phyloP scores from a whole-genome alignment of 2,329 filamentous ascomycete genomes.

The Colletotrichum falcatum region DNA sequence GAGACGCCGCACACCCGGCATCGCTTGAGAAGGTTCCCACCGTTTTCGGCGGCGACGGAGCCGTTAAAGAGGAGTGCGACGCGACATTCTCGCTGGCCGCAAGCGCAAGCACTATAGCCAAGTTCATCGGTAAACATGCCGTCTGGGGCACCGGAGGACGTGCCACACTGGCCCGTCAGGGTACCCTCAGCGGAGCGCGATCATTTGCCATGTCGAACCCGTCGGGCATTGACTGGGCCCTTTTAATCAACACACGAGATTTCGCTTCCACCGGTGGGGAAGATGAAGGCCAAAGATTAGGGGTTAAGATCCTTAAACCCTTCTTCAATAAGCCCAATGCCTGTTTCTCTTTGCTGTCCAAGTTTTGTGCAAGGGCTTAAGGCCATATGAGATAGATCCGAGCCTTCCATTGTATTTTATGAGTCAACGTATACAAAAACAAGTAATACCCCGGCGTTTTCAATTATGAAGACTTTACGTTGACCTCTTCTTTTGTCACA shows the following conservation, averaged over 20 bases:
- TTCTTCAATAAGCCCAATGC: no score
- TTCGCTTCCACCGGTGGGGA: neutral
- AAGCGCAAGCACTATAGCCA: constrained; percentile 26
- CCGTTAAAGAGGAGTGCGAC: constrained; percentile 40
- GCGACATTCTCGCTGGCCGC: constrained; percentile 34
- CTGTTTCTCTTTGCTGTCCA: no score
- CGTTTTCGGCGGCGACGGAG: constrained; percentile 38
- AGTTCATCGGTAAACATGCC: constrained; percentile 39
- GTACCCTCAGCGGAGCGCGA: constrained; percentile 16
- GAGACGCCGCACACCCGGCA: constrained; percentile 29
- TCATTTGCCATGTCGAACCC: constrained; percentile 4
- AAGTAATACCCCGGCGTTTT: no score
- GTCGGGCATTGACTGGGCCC: constrained; percentile 31
- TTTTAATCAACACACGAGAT: constrained; percentile 31
- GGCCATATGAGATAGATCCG: no score
- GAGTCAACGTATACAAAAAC: no score
- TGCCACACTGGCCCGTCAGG: neutral
- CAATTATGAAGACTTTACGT: no score
- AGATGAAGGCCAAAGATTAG: no score
- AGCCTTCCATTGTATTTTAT: no score
- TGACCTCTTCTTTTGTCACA: no score
- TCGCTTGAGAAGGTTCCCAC: neutral
- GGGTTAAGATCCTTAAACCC: no score
- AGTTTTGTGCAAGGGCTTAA: no score
- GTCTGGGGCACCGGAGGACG: constrained; percentile 26